Evolutionary conservation across 2,329 filamentous ascomycete genomes (phyloP).

Genomic region (Penicillium sp.): DNA sequence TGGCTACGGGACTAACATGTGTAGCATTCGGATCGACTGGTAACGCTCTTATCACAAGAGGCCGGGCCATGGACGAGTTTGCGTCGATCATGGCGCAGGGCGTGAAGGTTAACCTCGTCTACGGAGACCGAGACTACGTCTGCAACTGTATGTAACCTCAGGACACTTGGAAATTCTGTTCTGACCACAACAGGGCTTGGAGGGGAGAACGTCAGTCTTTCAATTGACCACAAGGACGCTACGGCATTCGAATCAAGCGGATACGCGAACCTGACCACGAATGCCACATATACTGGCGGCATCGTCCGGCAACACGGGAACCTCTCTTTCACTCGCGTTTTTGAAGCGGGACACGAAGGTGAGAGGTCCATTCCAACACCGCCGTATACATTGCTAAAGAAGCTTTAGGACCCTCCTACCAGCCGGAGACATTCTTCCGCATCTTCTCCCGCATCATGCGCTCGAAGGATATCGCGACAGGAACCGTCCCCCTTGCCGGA

Average conservation of each 20-base stretch:
- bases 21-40: slow-evolving; percentile 7
- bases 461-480: background rate
- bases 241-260: background rate
- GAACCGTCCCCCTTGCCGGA: background rate
- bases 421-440: background rate
- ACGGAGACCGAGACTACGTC: slow-evolving; percentile 11
- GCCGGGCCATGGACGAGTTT: slow-evolving; percentile 8
- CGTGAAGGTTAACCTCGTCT: slow-evolving; percentile 9
- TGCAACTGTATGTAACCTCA: slow-evolving; percentile 7
- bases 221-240: slow-evolving; percentile 5
- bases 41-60: slow-evolving; percentile 11
- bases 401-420: background rate
- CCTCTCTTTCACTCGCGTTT: slow-evolving; percentile 9
- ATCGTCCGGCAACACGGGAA: slow-evolving; percentile 13
- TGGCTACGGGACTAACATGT: too few relatives aligned
- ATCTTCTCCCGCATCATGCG: background rate
- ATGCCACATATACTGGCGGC: background rate
- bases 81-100: slow-evolving; percentile 9
- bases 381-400: background rate
- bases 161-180: background rate
- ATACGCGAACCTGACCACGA: slow-evolving; percentile 2
- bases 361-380: background rate
- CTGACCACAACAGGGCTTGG: background rate
- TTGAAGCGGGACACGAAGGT: slow-evolving; percentile 6
- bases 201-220: slow-evolving; percentile 12